Base-by-base conservation (phyloP, 768 basidiomycete species). In the Austroboletus eburneus region DNA sequence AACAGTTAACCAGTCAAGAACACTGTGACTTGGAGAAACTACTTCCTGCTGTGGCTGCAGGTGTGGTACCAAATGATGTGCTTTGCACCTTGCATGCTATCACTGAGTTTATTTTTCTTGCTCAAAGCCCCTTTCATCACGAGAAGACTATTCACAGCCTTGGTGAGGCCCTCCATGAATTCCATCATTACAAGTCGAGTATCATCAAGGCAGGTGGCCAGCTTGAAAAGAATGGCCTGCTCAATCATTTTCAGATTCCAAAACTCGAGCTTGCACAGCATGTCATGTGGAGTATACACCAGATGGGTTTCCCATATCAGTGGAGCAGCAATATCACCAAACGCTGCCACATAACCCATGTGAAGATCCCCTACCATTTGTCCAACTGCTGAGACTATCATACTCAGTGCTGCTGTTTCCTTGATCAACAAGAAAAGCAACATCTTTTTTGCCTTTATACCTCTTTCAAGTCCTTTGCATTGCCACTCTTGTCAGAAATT, bases 51-150 rank as follows among this genome's bases (percentile, higher is more conserved):
- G 21, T 50, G 13, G 38, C n/a, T 4, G 38, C 22, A 16, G 38
- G 38, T 4, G 63, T 57, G 36, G 62, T 66, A 9, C 46, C 64
- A 1, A 13, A 35, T 3, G 16, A 50, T 0, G 66, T 74, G 40
- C 52, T 74, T 10, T 46, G 47, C 24, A 63, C 68, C 3, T 33
- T 75, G 22, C 58, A 62, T 2, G 55, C 68, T 2, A 59, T 73
- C 4, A 55, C 67, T 4, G 67, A 73, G 43, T 74, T 74, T 41
- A 58, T 60, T 10, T 73, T 67, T 42, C 55, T 65, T 6, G 65
- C 64, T 1, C 73, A 75, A 48, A 40, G 57, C 1, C 56, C 39
- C 2, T 50, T 53, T 9, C 33, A 36, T 3, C 30, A 32, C 18
- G 36, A 50, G 2, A 30, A 53, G 10, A 53, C 44, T 5, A 9